Conservation (phyloP, 805 yeast genomes). For the Ogataea pignaliae region DNA sequence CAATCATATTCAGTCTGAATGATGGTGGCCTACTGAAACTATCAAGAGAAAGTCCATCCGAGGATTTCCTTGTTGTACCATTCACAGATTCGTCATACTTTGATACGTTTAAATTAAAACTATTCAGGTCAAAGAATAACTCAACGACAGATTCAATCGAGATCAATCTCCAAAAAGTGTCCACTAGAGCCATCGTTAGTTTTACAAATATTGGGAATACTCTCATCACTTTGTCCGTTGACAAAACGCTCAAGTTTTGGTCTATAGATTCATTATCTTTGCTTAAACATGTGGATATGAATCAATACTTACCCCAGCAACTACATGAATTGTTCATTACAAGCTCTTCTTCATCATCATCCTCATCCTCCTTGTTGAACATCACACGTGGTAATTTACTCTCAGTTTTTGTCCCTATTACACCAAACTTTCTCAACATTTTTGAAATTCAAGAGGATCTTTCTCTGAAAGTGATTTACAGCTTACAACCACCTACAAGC, state of each 20-base stretch:
- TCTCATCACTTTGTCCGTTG: slow-evolving; percentile 45
- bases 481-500: slow-evolving; percentile 13
- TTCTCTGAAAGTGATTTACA: slow-evolving; percentile 6
- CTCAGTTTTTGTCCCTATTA: slow-evolving; percentile 25
- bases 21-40: slow-evolving; percentile 78
- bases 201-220: slow-evolving; percentile 8
- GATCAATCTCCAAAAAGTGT: slow-evolving; percentile 17
- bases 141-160: slow-evolving; percentile 13
- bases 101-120: slow-evolving; percentile 26
- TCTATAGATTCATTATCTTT: slow-evolving; percentile 34
- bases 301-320: slow-evolving; percentile 19
- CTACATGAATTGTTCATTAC: slow-evolving; percentile 5
- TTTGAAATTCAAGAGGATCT: slow-evolving; percentile 15
- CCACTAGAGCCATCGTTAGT: slow-evolving; percentile 21
- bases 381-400: slow-evolving; percentile 17
- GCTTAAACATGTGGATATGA: slow-evolving; percentile 18
- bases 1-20: slow-evolving; percentile 53
- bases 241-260: slow-evolving; percentile 59
- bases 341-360: no score
- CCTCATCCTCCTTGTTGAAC: slow-evolving; percentile 9
- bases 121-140: slow-evolving; percentile 15
- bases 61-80: slow-evolving; percentile 20
- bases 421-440: slow-evolving; percentile 16
- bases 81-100: slow-evolving; percentile 54
- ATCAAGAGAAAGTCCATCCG: slow-evolving; percentile 24